phyloP scores from a whole-genome alignment of 371 early-diverging fungal genomes.

The Mucor indicus region DNA sequence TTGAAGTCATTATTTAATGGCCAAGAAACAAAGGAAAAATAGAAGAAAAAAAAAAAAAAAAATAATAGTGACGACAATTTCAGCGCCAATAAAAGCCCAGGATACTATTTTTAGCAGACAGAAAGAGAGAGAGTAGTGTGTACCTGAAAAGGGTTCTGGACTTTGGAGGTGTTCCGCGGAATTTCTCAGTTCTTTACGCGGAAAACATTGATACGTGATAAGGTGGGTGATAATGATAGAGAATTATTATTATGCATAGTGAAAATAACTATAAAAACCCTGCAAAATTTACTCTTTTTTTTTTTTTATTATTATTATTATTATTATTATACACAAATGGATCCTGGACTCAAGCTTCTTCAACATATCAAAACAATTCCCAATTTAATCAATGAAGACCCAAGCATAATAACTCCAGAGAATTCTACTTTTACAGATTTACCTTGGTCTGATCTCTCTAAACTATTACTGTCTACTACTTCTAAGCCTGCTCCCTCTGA shows the following conservation, averaged over 20 bases:
- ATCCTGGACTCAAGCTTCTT: conserved; percentile 44
- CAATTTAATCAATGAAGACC: conserved; percentile 43
- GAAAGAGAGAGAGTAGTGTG: no score
- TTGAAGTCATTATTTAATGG: conserved; percentile 7
- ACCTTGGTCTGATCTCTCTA: conserved; percentile 43
- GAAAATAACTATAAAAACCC: not conserved
- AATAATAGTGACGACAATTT: not conserved
- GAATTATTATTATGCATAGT: no score
- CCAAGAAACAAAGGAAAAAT: conserved; percentile 4
- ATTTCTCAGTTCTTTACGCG: no score
- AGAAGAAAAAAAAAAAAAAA: not conserved
- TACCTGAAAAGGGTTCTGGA: no score
- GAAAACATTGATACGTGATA: no score
- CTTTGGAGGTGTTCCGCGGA: no score
- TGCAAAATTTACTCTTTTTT: not conserved
- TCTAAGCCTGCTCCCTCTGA: conserved; percentile 2
- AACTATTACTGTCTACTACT: conserved; percentile 9
- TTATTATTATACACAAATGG: conserved; percentile 25
- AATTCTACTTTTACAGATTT: conserved; percentile 34
- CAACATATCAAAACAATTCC: conserved; percentile 42
- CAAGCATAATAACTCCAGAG: conserved; percentile 37
- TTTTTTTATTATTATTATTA: not conserved
- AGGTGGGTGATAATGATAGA: no score
- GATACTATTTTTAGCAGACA: no score
- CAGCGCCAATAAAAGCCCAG: no score